phyloP scores from a whole-genome alignment of 345 rosid species.

The Salix viminalis region DNA sequence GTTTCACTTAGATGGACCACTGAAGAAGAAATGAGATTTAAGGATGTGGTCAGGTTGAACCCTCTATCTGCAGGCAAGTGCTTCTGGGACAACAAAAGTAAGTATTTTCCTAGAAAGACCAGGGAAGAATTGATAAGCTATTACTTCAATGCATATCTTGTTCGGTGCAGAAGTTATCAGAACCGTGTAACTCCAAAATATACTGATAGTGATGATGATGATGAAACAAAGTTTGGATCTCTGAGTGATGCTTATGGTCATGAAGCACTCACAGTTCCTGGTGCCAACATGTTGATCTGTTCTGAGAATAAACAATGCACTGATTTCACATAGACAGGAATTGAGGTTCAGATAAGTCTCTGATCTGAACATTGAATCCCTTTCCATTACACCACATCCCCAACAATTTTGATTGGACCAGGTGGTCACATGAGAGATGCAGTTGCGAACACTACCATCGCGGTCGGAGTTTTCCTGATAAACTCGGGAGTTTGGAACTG shows the following conservation, averaged over 20 bases:
- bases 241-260: constrained; percentile 44
- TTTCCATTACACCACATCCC: neutral
- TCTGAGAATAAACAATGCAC: constrained; percentile 41
- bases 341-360: neutral
- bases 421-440: constrained; percentile 1
- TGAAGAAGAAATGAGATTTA: constrained; percentile 19
- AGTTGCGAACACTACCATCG: constrained; percentile 4
- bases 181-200: constrained; percentile 30
- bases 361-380: neutral
- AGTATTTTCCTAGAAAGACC: constrained; percentile 19
- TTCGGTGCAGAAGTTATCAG: constrained; percentile 28
- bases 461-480: neutral
- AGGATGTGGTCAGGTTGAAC: constrained; percentile 23
- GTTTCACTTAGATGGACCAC: constrained; percentile 29
- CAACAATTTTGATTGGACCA: neutral
- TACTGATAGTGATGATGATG: constrained; percentile 29
- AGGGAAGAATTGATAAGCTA: constrained; percentile 28
- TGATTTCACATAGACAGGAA: constrained; percentile 31
- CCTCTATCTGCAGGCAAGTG: constrained; percentile 17
- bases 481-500: neutral
- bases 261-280: constrained; percentile 32
- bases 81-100: constrained; percentile 19
- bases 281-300: constrained; percentile 41
- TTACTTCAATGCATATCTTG: constrained; percentile 26
- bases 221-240: constrained; percentile 20